phyloP scores from a whole-genome alignment of 768 basidiomycete species.

The Suillus paluster region DNA sequence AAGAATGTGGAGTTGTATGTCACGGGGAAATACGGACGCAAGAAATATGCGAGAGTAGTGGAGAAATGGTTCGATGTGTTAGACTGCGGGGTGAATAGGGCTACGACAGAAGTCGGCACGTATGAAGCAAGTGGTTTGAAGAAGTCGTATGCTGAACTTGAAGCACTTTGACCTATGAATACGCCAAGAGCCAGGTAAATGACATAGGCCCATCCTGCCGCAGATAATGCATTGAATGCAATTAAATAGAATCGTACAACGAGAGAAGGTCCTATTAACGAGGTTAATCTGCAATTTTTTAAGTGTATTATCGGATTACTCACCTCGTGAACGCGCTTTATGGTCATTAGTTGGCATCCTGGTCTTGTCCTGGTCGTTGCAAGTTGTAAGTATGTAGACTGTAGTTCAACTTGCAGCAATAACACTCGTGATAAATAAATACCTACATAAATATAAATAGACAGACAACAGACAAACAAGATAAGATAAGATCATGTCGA shows the following conservation, averaged over 20 bases:
- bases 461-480: too few relatives aligned
- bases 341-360: background rate
- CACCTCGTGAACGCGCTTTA: conserved; percentile 12
- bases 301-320: background rate
- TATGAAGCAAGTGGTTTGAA: conserved; percentile 42
- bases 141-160: conserved; percentile 31
- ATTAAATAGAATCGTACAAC: conserved; percentile 58
- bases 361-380: background rate
- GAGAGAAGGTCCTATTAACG: background rate
- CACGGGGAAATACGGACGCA: conserved; percentile 44
- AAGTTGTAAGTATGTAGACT: too few relatives aligned
- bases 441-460: too few relatives aligned
- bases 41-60: conserved; percentile 37
- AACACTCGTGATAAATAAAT: too few relatives aligned
- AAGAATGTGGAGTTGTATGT: conserved; percentile 60
- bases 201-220: conserved; percentile 75
- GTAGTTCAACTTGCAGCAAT: too few relatives aligned
- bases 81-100: conserved; percentile 17
- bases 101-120: conserved; percentile 15
- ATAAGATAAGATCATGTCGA: too few relatives aligned
- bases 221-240: conserved; percentile 77
- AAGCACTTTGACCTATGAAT: conserved; percentile 33
- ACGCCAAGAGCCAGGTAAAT: conserved; percentile 56
- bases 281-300: background rate
- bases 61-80: conserved; percentile 39